phyloP scores from a whole-genome alignment of 2,329 filamentous ascomycete species.

The Stemphylium vesicarium region DNA sequence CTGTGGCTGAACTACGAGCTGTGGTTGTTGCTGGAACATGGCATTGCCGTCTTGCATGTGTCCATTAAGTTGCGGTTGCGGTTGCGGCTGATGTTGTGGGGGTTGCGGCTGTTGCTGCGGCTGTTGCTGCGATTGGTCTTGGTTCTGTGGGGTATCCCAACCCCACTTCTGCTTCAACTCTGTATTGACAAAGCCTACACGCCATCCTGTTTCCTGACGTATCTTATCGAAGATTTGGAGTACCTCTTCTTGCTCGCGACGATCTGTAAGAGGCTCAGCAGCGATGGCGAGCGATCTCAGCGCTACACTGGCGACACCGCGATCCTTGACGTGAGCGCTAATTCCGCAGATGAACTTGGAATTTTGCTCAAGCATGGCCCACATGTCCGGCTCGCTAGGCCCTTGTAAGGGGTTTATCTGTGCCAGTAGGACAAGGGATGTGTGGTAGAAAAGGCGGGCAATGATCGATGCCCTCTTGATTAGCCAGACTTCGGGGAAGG shows the following conservation, averaged over 20 bases:
- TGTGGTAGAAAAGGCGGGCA: conserved; percentile 87
- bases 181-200: conserved; percentile 71
- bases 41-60: conserved; percentile 22
- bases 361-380: conserved; percentile 72
- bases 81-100: too few relatives aligned
- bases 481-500: conserved; percentile 88
- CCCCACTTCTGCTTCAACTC: conserved; percentile 80
- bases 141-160: conserved; percentile 60
- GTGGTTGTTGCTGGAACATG: conserved; percentile 23
- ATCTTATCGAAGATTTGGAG: conserved; percentile 78
- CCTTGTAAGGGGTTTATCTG: conserved; percentile 76
- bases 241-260: conserved; percentile 80
- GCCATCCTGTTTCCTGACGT: conserved; percentile 78
- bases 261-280: conserved; percentile 71
- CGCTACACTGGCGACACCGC: conserved; percentile 77
- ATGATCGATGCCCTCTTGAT: conserved; percentile 83
- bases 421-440: conserved; percentile 78
- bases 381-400: conserved; percentile 70
- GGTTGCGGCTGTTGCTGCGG: conserved; percentile 26
- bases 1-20: conserved; percentile 26
- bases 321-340: conserved; percentile 81
- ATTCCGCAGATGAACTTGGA: conserved; percentile 89
- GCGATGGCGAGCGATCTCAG: conserved; percentile 81
- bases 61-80: conserved; percentile 23
- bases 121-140: conserved; percentile 47